Base-by-base conservation (phyloP, 148 eudicot species). In the Cornus controversa region DNA sequence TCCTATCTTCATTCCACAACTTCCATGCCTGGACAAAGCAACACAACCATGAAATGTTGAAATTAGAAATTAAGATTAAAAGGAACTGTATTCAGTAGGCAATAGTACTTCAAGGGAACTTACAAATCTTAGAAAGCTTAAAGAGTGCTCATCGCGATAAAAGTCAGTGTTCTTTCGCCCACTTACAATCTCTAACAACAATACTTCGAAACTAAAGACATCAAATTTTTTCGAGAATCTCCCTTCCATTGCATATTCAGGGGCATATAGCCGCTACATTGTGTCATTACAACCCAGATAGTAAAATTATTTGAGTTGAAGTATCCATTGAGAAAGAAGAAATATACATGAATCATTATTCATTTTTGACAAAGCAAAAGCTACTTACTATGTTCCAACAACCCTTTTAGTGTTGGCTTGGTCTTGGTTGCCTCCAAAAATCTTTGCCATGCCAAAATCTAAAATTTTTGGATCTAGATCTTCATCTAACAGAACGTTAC, bases 301-400 rank as follows among this genome's bases (percentile, higher is more conserved):
- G 11, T 10, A 8, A 10, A 53, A 53, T 36, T 29, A 64, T 26
- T n/a, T 4, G 15, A 26, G 15, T 66, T 40, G 14, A 25, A 24
- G 20, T n/a, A 16, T 14, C 1, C 20, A 25, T 2, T 23, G 37
- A 54, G 14, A 27, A 53, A 8, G 10, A 60, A n/a, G n/a, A n/a
- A n/a, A n/a, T n/a, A 36, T 3, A 23, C 64, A 29, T 24, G 1
- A 36, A 66, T n/a, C 62, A 20, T 25, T 22, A 16, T 27, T 23
- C 15, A 1, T 3, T 42, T 70, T 7, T 0, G 8, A 66, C 11
- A 66, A 37, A 65, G 23, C 10, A 14, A 8, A 13, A 40, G 13
- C 9, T 25, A 84, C 92, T 83, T 86, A 91, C 95, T 85, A 88
- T 65, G 92, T 91, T 50, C n/a, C n/a, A n/a, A n/a, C n/a, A n/a